phyloP scores from a whole-genome alignment of 2,329 filamentous ascomycete species.

The Penicillium italicum region DNA sequence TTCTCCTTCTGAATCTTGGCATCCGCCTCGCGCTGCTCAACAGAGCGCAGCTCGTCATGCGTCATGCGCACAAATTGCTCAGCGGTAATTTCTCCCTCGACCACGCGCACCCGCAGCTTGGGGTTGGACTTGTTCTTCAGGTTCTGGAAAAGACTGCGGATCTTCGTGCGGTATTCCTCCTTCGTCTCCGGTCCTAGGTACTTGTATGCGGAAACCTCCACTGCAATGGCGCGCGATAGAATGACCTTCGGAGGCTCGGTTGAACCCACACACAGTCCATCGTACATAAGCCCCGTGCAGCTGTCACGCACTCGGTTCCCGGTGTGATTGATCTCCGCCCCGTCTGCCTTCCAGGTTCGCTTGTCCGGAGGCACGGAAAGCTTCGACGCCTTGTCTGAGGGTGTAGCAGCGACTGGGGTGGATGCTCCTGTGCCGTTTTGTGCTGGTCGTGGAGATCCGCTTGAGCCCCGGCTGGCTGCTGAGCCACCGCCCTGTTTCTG shows the following conservation, averaged over 20 bases:
- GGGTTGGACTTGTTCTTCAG: slow-evolving; percentile 89
- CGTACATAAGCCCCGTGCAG: slow-evolving; percentile 89
- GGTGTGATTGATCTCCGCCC: slow-evolving; percentile 72
- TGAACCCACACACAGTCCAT: slow-evolving; percentile 76
- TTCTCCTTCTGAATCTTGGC: slow-evolving; percentile 80
- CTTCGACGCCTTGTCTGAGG: slow-evolving; percentile 51
- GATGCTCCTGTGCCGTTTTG: slow-evolving; percentile 48
- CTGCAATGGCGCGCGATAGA: slow-evolving; percentile 61
- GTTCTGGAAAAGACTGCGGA: slow-evolving; percentile 89
- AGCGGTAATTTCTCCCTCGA: slow-evolving; percentile 68
- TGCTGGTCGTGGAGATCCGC: slow-evolving; percentile 44
- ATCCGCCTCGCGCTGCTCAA: slow-evolving; percentile 73
- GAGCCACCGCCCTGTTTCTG: slow-evolving; percentile 44
- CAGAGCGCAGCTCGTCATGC: slow-evolving; percentile 85
- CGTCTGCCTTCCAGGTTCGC: slow-evolving; percentile 77
- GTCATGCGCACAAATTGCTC: slow-evolving; percentile 80
- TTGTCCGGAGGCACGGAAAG: slow-evolving; percentile 64
- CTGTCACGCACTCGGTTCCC: slow-evolving; percentile 71
- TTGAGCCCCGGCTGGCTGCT: slow-evolving; percentile 38
- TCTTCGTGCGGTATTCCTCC: slow-evolving; percentile 76
- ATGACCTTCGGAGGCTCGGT: slow-evolving; percentile 59
- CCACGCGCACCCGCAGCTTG: slow-evolving; percentile 69
- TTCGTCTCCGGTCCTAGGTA: slow-evolving; percentile 66
- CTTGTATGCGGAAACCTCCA: slow-evolving; percentile 73
- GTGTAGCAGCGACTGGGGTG: slow-evolving; percentile 50